Evolutionary conservation across 139 green algal genomes (phyloP), one percentile per base, ranked within the genome.

Genomic region (Astrephomene gubernaculifera): DNA sequence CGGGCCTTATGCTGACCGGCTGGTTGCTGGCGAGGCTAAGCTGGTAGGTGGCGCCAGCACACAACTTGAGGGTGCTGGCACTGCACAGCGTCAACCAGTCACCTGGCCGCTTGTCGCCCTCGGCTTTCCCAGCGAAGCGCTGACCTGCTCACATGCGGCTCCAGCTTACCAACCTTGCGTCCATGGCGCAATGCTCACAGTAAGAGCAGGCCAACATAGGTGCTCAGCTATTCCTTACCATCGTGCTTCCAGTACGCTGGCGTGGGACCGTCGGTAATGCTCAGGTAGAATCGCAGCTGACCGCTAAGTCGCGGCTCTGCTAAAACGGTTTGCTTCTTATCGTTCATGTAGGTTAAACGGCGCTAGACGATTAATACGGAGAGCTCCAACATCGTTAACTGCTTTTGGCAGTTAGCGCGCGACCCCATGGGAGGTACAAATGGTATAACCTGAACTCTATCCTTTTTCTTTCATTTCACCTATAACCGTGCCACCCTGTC

Each of bases 201-300:
- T 27, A 65, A n/a, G n/a, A n/a, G n/a, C n/a, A n/a, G n/a, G n/a
- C n/a, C n/a, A n/a, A n/a, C n/a, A n/a, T n/a, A n/a, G n/a, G n/a
- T n/a, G n/a, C n/a, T n/a, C n/a, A n/a, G n/a, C n/a, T n/a, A n/a
- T n/a, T 65, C 4, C 75, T 27, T 39, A 82, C 75, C 75, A 9
- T 82, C 75, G 1, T 43, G 57, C 38, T 82, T 82, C 57, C 57
- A 82, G 75, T 82, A 82, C 2, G 45, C 75, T 10, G 63, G 41
- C 5, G 75, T 27, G 4, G 25, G 53, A 29, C 57, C 57, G 63
- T 82, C 75, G 1, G 14, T 41, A 17, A 82, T 33, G 4, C 21
- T 31, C 7, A 82, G 57, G 39, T 82, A 49, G 29, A 82, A 31
- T 22, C 75, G 57, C 17, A 71, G n/a, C 75, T n/a, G n/a, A n/a